Evolutionary conservation across 129 eudicot genomes (phyloP).

Genomic region (Gnaphalium uliginosum): DNA sequence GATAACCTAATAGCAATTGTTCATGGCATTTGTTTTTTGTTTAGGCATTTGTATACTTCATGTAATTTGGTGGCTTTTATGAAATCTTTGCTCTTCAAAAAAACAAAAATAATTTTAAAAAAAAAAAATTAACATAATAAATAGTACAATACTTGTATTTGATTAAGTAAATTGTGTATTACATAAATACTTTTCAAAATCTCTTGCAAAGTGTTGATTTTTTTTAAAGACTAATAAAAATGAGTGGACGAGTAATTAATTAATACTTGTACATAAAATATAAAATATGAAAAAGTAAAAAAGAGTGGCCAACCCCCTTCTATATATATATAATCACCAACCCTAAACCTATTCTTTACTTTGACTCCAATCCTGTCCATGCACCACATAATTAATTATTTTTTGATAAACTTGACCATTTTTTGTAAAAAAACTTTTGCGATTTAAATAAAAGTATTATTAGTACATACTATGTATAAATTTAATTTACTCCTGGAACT

Average conservation of each 20-base stretch:
- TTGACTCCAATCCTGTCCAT: constrained; percentile 39
- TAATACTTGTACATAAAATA: background rate
- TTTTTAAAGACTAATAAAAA: background rate
- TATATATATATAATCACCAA: constrained; percentile 26
- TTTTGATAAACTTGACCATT: no score
- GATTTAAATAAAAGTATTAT: no score
- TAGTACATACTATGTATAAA: no score
- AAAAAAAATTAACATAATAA: background rate
- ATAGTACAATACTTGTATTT: background rate
- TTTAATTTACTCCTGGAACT: no score
- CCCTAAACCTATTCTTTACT: constrained; percentile 40
- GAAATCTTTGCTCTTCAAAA: no score
- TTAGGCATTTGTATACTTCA: no score
- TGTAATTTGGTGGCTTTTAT: no score
- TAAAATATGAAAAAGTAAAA: background rate
- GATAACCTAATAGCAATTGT: no score
- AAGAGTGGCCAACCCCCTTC: constrained; percentile 36
- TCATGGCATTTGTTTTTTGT: no score
- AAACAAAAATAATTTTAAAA: no score
- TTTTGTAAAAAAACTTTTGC: no score
- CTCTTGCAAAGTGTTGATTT: background rate
- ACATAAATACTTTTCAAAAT: background rate
- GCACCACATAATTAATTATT: constrained; percentile 4
- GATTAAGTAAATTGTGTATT: background rate
- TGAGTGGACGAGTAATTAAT: constrained; percentile 14